Evolutionary conservation across 495 filamentous ascomycete species (phyloP).

Genomic region (Massariosphaeria phaeospora): DNA sequence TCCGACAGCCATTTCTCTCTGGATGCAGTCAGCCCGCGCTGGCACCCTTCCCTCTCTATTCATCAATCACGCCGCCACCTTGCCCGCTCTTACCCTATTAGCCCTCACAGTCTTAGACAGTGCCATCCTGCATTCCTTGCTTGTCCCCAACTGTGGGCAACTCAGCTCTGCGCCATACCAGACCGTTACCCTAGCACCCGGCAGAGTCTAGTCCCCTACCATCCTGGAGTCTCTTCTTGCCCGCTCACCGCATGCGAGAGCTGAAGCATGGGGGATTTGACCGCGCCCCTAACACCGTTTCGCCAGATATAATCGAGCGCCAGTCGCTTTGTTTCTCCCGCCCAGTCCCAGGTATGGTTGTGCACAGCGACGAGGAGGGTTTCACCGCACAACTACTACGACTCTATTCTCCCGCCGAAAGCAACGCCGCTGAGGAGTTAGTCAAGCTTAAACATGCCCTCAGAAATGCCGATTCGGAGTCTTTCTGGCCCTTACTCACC

Average conservation of each 20-base stretch:
- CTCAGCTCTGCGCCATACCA: too few species aligned
- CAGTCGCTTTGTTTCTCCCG: constrained; percentile 31
- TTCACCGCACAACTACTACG: constrained; percentile 46
- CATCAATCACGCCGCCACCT: too few species aligned
- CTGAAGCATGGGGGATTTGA: constrained; percentile 11
- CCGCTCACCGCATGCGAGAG: not conserved
- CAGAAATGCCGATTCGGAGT: constrained; percentile 50
- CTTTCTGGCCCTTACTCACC: constrained; percentile 65
- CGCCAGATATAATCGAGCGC: constrained; percentile 34
- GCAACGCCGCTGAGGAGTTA: constrained; percentile 57
- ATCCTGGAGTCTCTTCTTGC: not conserved
- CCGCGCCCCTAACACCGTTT: constrained; percentile 15
- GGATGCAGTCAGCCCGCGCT: too few species aligned
- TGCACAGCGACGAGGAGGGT: constrained; percentile 48
- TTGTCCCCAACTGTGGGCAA: too few species aligned
- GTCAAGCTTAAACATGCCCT: constrained; percentile 59
- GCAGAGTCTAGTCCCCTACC: too few species aligned
- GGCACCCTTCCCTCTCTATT: too few species aligned
- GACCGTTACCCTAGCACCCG: too few species aligned
- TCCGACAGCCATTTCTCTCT: too few species aligned
- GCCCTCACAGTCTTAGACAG: too few species aligned
- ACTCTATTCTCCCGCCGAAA: constrained; percentile 53
- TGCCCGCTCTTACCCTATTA: too few species aligned
- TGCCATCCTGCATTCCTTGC: too few species aligned
- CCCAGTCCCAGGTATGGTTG: constrained; percentile 31